Percentiles rank a stretch among this genome's conserved stretches.
Evolutionary conservation across 352 stramenopile species (phyloP).

Genomic region (Thraustochytrium sp.): DNA sequence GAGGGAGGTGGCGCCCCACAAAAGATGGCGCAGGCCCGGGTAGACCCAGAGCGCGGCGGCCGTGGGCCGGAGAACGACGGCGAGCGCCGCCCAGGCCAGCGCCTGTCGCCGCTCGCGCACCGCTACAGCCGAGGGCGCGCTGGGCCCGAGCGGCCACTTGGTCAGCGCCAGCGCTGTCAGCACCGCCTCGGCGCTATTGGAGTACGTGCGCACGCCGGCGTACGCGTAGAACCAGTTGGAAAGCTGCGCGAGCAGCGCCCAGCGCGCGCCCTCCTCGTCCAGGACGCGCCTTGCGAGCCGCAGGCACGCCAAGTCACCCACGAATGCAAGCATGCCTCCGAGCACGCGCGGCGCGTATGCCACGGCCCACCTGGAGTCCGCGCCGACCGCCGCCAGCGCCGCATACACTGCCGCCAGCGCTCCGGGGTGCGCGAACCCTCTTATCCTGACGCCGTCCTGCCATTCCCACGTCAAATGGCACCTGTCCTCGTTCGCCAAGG

Average conservation of each 20-base stretch:
- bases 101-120: conserved; percentile 31
- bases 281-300: conserved; percentile 42
- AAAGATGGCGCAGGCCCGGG: conserved; percentile 51
- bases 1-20: conserved; percentile 45
- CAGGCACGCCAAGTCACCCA: conserved; percentile 69
- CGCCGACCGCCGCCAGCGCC: conserved; percentile 58
- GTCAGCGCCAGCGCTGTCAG: conserved; percentile 65
- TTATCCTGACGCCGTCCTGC: conserved; percentile 62
- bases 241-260: conserved; percentile 65
- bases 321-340: conserved; percentile 59
- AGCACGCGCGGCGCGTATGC: conserved; percentile 68
- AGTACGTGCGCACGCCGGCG: conserved; percentile 72
- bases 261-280: conserved; percentile 59
- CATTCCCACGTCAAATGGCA: conserved; percentile 77
- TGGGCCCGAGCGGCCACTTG: conserved; percentile 58
- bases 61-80: conserved; percentile 71
- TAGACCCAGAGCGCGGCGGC: conserved; percentile 70
- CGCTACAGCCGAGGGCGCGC: background rate
- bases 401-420: conserved; percentile 74
- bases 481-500: conserved; percentile 62
- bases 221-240: conserved; percentile 78
- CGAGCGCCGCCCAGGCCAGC: conserved; percentile 60
- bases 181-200: conserved; percentile 71
- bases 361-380: conserved; percentile 71
- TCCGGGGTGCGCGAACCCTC: conserved; percentile 67